Evolutionary conservation across 2,329 filamentous ascomycete species (phyloP).

Genomic region (Chalara sp.): DNA sequence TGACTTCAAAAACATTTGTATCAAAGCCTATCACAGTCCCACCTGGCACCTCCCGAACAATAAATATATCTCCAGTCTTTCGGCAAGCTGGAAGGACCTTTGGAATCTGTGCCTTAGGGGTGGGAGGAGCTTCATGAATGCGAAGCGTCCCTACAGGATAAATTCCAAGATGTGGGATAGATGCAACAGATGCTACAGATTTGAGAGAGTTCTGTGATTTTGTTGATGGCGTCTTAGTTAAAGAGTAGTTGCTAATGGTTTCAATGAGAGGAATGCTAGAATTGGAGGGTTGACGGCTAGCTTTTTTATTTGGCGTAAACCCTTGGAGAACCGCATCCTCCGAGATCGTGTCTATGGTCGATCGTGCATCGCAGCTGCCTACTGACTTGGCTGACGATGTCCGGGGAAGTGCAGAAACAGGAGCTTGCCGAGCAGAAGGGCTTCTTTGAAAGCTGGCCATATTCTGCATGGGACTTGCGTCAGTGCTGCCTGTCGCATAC

Average conservation of each 20-base stretch:
- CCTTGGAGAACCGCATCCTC: no score
- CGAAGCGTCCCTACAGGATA: slow-evolving; percentile 37
- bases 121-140: slow-evolving; percentile 27
- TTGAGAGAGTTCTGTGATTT: slow-evolving; percentile 19
- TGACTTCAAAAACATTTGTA: slow-evolving; percentile 38
- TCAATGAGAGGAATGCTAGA: slow-evolving; percentile 10
- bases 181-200: slow-evolving; percentile 26
- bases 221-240: slow-evolving; percentile 19
- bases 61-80: slow-evolving; percentile 39
- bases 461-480: slow-evolving; percentile 21
- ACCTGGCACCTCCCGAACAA: slow-evolving; percentile 43
- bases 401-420: slow-evolving; percentile 15
- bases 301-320: no score
- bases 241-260: slow-evolving; percentile 7
- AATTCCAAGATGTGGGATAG: slow-evolving; percentile 21
- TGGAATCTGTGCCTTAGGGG: slow-evolving; percentile 9
- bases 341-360: no score
- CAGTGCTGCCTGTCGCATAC: neutral
- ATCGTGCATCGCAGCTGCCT: slow-evolving; percentile 7
- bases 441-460: slow-evolving; percentile 19
- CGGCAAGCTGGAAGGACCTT: slow-evolving; percentile 15
- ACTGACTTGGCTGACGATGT: slow-evolving; percentile 18
- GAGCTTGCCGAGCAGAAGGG: slow-evolving; percentile 15
- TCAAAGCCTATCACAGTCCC: slow-evolving; percentile 25
- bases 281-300: slow-evolving; percentile 7